These are phyloP conservation scores for Fimicolochytrium jonesii DNA, from an alignment of 192 early-diverging fungal species.

Conservation along the genomic window DNA sequence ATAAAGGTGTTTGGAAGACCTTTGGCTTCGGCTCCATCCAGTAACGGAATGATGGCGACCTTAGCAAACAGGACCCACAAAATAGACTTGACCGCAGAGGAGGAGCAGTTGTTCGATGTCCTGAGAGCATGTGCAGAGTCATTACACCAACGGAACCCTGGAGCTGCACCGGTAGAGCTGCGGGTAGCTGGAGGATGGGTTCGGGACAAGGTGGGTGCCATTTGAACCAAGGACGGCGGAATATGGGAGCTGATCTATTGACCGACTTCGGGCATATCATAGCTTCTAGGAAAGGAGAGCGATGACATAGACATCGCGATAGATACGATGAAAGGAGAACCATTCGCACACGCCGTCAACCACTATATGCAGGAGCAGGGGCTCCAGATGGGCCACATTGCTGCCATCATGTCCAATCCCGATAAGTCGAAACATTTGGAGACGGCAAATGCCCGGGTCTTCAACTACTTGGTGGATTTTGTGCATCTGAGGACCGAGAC, in stretches of 20 bases:
- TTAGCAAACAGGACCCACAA: no score
- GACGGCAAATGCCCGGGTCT: slow-evolving; percentile 85
- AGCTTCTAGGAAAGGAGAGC: slow-evolving; percentile 80
- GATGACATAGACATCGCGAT: slow-evolving; percentile 95
- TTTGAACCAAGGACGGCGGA: neutral
- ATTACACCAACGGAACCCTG: slow-evolving; percentile 44
- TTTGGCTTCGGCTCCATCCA: no score
- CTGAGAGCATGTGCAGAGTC: slow-evolving; percentile 58
- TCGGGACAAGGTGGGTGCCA: slow-evolving; percentile 77
- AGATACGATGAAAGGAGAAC: slow-evolving; percentile 87
- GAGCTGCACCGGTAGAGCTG: slow-evolving; percentile 54
- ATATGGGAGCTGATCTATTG: neutral
- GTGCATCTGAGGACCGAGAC: slow-evolving; percentile 91
- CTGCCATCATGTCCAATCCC: slow-evolving; percentile 88
- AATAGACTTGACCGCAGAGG: slow-evolving; percentile 51
- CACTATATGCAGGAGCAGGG: slow-evolving; percentile 44
- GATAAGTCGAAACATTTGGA: slow-evolving; percentile 97
- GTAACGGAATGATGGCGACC: no score
- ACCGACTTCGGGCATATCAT: neutral
- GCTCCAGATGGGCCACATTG: slow-evolving; percentile 43
- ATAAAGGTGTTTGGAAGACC: no score
- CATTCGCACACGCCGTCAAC: slow-evolving; percentile 78
- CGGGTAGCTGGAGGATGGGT: slow-evolving; percentile 99
- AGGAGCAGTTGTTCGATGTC: slow-evolving; percentile 64
- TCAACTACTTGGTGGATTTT: slow-evolving; percentile 83